Base-by-base conservation (phyloP, 352 stramenopile species). In the Pythium guiyangense region DNA sequence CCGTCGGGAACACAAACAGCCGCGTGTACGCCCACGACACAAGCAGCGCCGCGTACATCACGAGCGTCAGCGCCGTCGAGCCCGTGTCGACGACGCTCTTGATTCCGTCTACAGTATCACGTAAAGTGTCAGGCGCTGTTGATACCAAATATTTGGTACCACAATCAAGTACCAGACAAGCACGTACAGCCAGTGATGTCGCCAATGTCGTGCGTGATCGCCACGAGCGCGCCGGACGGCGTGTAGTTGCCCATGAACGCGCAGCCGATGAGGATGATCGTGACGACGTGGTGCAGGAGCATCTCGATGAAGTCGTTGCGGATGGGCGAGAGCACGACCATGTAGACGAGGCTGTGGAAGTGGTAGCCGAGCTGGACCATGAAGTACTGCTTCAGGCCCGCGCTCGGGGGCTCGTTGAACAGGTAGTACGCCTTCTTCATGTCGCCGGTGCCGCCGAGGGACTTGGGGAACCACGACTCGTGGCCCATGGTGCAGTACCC, bases 291-390 rank as follows among this genome's bases (percentile, higher is more conserved):
- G 45, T 84, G 74, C 60, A 84, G 60, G 42, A 81, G 49, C 74
- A 84, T 84, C 60, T 84, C 74, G 40, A 81, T 64, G 37, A 81
- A 84, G 44, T 84, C 74, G 54, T 79, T 84, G 39, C 74, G 71
- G 31, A 79, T 79, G 18, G 71, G 71, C 44, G 74, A 84, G 49
- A 84, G 71, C 48, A 72, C 65, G 18, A 84, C 44, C 74, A 84
- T 77, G 59, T 78, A 73, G 43, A 81, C 49, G 52, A 84, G 63
- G 46, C 67, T 78, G 62, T 84, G 74, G 48, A 74, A 44, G 54
- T 84, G 74, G 59, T 84, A 84, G 35, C 74, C 74, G 51, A 84
- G 72, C 60, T 84, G 74, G 56, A 84, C 59, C 48, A 79, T 60
- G 54, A 73, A 80, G 60, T 83, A 83, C 18, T 67, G 66, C 55